These are phyloP conservation scores for Chrysoporthe deuterocubensis DNA, from an alignment of 2,329 filamentous ascomycete genomes.

Conservation along the genomic window DNA sequence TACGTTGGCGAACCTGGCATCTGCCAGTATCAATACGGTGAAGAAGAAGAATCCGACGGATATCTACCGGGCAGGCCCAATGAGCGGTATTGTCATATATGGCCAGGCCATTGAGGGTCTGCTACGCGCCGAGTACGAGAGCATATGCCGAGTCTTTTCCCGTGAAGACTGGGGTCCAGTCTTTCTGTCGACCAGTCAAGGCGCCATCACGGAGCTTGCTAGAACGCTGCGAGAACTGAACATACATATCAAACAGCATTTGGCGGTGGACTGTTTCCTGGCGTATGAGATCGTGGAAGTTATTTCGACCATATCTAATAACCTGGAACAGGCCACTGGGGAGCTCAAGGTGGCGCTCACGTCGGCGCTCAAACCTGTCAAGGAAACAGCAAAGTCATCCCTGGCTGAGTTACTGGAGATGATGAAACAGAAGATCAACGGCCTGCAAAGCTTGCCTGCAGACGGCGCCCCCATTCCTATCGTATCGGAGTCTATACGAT, in stretches of 20 bases:
- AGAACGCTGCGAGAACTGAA: constrained; percentile 89
- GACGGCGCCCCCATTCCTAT: constrained; percentile 81
- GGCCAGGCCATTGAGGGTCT: constrained; percentile 85
- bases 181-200: constrained; percentile 78
- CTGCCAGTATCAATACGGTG: constrained; percentile 81
- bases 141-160: constrained; percentile 83
- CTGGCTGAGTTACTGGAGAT: constrained; percentile 84
- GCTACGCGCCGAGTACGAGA: constrained; percentile 87
- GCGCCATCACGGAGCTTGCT: constrained; percentile 78
- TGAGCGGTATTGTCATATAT: constrained; percentile 90
- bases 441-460: constrained; percentile 69
- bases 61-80: constrained; percentile 78
- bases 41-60: constrained; percentile 82
- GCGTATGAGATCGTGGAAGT: constrained; percentile 96
- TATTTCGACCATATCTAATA: constrained; percentile 76
- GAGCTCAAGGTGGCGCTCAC: constrained; percentile 83
- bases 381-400: constrained; percentile 89
- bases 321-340: constrained; percentile 80
- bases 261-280: constrained; percentile 90
- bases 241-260: constrained; percentile 81
- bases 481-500: constrained; percentile 82
- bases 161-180: constrained; percentile 83
- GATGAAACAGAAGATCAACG: constrained; percentile 70
- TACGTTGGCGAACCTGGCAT: constrained; percentile 83
- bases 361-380: constrained; percentile 84